These are phyloP conservation scores for Gypsophila paniculata DNA, from an alignment of 179 eudicot species.

Conservation along the genomic window DNA sequence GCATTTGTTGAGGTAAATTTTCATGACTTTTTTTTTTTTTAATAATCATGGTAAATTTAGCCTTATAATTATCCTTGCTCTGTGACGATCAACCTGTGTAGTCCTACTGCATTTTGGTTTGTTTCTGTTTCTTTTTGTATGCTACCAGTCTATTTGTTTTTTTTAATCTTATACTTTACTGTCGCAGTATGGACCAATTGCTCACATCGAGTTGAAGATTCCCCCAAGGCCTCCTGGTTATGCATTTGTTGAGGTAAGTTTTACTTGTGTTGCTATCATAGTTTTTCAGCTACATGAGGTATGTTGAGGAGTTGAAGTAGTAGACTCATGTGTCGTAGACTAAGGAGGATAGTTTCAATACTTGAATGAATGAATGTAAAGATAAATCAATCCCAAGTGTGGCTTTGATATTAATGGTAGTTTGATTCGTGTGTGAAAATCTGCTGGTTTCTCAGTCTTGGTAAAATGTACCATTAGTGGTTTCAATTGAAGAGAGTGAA, in stretches of 20 bases:
- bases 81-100: background rate
- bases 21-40: too few species aligned
- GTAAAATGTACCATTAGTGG: background rate
- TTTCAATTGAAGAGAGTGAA: background rate
- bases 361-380: background rate
- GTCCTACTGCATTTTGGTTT: background rate
- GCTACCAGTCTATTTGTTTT: background rate
- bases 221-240: conserved; percentile 98
- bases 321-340: background rate
- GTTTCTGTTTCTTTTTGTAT: background rate
- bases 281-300: background rate
- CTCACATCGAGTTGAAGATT: conserved; percentile 78
- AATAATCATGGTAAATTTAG: background rate
- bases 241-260: conserved; percentile 87
- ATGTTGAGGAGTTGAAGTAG: background rate
- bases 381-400: background rate
- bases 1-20: too few species aligned
- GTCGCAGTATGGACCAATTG: conserved; percentile 81
- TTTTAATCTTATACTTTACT: conserved; percentile 13
- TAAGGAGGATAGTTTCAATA: background rate
- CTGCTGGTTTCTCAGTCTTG: background rate
- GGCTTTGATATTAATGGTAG: background rate
- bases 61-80: background rate
- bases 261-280: background rate
- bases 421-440: background rate